Percentiles rank a stretch among this genome's conserved stretches.
phyloP scores from a whole-genome alignment of 2,329 filamentous ascomycete species.

The Fusarium dlaminii region DNA sequence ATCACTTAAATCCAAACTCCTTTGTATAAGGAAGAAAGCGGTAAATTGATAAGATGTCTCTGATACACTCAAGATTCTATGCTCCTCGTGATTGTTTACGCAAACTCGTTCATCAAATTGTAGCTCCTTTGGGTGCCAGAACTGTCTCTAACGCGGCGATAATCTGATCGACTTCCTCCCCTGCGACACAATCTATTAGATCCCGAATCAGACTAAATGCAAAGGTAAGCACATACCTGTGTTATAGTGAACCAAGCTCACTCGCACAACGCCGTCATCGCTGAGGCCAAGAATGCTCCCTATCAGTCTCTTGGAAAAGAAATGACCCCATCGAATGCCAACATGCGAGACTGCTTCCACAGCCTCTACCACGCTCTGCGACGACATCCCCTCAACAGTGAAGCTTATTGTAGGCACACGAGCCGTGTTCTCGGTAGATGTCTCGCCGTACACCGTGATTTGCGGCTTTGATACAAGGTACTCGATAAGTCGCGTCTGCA shows the following conservation, averaged over 20 bases:
- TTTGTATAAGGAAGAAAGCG: too few relatives aligned
- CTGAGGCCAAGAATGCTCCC: not conserved
- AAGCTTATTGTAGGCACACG: not conserved
- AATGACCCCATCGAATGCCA: not conserved
- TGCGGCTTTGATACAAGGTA: not conserved
- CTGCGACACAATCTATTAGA: not conserved
- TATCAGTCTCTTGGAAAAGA: not conserved
- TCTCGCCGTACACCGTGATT: not conserved
- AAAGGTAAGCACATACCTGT: not conserved
- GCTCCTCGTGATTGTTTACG: too few relatives aligned
- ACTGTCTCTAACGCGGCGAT: not conserved
- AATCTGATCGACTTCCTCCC: not conserved
- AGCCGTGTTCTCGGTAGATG: not conserved
- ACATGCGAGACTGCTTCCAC: not conserved
- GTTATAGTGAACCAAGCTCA: slow-evolving; percentile 1
- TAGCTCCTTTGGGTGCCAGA: not conserved
- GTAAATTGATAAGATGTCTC: too few relatives aligned
- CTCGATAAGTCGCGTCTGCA: not conserved
- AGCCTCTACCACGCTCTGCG: not conserved
- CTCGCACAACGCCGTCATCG: not conserved
- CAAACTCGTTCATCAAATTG: too few relatives aligned
- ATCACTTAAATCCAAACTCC: too few relatives aligned
- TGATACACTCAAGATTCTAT: too few relatives aligned
- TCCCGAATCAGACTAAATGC: not conserved
- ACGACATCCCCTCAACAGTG: not conserved